Percentiles rank a stretch among this genome's conserved stretches.
Evolutionary conservation across 2,329 filamentous ascomycete species (phyloP).

Genomic region (Phialocephala sp.): DNA sequence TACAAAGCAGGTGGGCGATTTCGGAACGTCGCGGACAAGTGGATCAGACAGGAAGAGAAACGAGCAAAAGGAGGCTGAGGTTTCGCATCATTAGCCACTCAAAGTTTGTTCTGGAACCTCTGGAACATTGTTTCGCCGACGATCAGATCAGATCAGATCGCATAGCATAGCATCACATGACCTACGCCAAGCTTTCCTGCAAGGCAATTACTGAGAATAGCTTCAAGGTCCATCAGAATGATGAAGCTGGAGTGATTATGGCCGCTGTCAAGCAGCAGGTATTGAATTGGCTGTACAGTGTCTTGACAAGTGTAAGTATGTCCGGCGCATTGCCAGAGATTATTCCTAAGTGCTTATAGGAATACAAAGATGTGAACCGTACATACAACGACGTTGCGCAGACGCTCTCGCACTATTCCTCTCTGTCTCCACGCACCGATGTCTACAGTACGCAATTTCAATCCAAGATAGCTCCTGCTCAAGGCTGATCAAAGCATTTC

Average conservation of each 20-base stretch:
- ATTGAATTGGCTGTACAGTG: slow-evolving; percentile 93
- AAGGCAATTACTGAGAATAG: slow-evolving; percentile 26
- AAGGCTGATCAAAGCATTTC: slow-evolving; percentile 37
- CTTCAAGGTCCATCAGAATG: slow-evolving; percentile 33
- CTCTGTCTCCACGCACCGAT: slow-evolving; percentile 85
- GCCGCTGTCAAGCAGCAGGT: slow-evolving; percentile 83
- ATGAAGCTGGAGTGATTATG: slow-evolving; percentile 37
- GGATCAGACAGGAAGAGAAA: slow-evolving; percentile 1
- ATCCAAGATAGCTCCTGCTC: slow-evolving; percentile 20
- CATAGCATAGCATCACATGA: slow-evolving; percentile 23
- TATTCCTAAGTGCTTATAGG: slow-evolving; percentile 56
- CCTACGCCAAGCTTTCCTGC: slow-evolving; percentile 20
- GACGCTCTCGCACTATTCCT: slow-evolving; percentile 77
- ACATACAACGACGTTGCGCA: slow-evolving; percentile 92
- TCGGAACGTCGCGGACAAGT: slow-evolving; percentile 20
- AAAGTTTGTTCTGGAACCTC: not conserved
- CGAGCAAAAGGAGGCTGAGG: not conserved
- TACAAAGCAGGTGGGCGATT: slow-evolving; percentile 25
- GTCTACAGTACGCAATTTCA: slow-evolving; percentile 77
- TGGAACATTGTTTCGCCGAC: slow-evolving; percentile 5
- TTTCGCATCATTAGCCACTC: not conserved
- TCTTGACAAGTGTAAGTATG: slow-evolving; percentile 72
- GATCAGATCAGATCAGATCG: slow-evolving; percentile 9
- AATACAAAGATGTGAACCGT: slow-evolving; percentile 91
- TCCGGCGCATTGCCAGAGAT: not conserved